Base-by-base conservation (phyloP, 768 basidiomycete species). In the Lentinus tigrinus region DNA sequence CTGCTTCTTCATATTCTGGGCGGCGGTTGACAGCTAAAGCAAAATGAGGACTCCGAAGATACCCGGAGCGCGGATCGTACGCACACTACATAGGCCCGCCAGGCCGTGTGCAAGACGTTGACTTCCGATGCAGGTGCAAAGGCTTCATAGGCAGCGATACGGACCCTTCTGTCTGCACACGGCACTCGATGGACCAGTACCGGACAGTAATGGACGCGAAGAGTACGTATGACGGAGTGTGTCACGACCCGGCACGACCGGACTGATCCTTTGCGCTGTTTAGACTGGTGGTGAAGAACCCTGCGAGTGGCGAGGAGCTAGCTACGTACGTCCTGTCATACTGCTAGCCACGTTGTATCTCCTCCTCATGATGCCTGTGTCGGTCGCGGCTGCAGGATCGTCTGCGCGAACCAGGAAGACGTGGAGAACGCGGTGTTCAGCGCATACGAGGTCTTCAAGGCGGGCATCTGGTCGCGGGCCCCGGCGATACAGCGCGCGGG, bases 381-480 rank as follows among this genome's bases (percentile, higher is more conserved):
- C 31, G 6, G 31, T 31, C 31, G 31, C 47, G 17, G 19, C 1
- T 23, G 42, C 53, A 90, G 89, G 21, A 80, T 93, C 34, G 70
- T 74, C 1, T 78, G 81, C 40, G 75, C 88, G 1, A 81, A 82
- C 0, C 64, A 75, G 3, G 69, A 77, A 7, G 80, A 84, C 53
- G 85, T 90, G 7, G 69, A 76, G 19, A 60, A 69, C 6, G 76
- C 85, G 0, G 82, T 93, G 0, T 56, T 68, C 50, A 72, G 73
- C 28, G 88, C 89, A 0, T 81, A 92, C 48, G 67, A 72, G 4
- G 77, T 72, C 4, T 93, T 87, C 67, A 72, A 81, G 40, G 83
- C 85, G 1, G 91, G 91, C 2, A 68, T 80, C 37, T 93, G 92
- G 92, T 90, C 91, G 11, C 81, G 74, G 64, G 73, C 85, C 3